Percentiles rank a stretch among this genome's conserved stretches.
Conservation (phyloP, 805 yeast species). For the Saccharomycopsis schoenii region DNA sequence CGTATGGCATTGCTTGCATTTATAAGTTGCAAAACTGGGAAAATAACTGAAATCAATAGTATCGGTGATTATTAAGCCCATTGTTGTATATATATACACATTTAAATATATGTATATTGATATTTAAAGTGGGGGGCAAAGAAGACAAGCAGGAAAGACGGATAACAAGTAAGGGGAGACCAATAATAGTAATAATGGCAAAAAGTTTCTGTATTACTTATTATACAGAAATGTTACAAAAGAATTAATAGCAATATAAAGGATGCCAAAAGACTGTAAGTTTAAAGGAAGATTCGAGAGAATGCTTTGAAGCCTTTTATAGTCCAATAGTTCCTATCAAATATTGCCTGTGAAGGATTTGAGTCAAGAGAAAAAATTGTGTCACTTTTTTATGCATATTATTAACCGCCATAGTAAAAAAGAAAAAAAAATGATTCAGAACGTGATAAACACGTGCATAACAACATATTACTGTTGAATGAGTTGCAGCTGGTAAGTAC, state of each 20-base stretch:
- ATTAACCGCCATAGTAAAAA: background rate
- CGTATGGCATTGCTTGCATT: constrained; percentile 10
- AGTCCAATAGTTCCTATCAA: background rate
- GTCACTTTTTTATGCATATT: background rate
- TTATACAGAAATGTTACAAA: too few species aligned
- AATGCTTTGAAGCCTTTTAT: background rate
- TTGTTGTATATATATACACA: background rate
- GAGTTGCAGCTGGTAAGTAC: too few species aligned
- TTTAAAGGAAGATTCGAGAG: background rate
- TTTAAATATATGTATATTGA: background rate
- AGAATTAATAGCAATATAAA: too few species aligned
- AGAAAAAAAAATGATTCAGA: background rate
- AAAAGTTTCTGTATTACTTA: too few species aligned
- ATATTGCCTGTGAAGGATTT: background rate
- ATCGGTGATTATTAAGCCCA: constrained; percentile 16
- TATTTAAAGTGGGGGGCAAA: background rate
- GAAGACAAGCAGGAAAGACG: background rate
- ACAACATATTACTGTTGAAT: too few species aligned
- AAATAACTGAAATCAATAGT: constrained; percentile 12
- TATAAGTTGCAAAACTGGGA: constrained; percentile 6
- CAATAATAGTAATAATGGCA: too few species aligned
- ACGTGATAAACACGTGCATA: too few species aligned
- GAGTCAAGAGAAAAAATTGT: background rate
- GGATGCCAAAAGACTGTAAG: background rate
- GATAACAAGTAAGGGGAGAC: background rate